A percentile compares a stretch with the other conserved stretches of the same genome.
Conservation (phyloP, 495 filamentous ascomycete species). For the Daldinia vernicosa region DNA sequence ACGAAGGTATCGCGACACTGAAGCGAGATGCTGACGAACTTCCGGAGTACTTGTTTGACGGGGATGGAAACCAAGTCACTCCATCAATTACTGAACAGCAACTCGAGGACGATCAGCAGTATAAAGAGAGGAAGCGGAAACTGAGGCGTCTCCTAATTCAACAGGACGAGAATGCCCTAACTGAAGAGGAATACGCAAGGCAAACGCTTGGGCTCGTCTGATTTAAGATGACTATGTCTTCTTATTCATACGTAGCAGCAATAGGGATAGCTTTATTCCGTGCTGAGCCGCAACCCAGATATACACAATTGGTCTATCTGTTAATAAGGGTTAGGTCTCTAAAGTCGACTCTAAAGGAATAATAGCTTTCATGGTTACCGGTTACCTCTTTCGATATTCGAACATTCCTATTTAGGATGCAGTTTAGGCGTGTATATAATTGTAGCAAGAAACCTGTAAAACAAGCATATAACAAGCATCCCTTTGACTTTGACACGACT, state of each 20-base stretch:
- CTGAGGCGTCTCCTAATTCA: constrained; percentile 43
- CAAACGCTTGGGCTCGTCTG: constrained; percentile 42
- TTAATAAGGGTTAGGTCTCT: background rate
- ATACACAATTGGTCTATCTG: constrained; percentile 1
- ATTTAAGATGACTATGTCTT: constrained; percentile 6
- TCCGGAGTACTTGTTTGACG: constrained; percentile 54
- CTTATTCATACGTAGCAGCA: background rate
- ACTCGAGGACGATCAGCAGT: constrained; percentile 52
- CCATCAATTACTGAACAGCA: constrained; percentile 50
- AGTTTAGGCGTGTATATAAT: constrained; percentile 4
- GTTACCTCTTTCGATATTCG: background rate
- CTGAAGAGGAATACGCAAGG: constrained; percentile 52
- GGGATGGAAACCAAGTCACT: constrained; percentile 54
- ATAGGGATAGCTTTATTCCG: background rate
- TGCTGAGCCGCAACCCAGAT: background rate
- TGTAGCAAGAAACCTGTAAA: background rate
- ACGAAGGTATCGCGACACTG: constrained; percentile 43
- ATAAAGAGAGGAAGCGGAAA: constrained; percentile 44
- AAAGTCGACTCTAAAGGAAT: background rate
- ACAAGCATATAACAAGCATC: constrained; percentile 4
- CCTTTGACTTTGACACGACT: constrained; percentile 4
- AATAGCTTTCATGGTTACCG: background rate
- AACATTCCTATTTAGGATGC: background rate
- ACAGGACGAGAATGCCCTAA: constrained; percentile 51
- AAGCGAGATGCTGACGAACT: constrained; percentile 38